Conservation (phyloP, 1,284 basidiomycete genomes). For the Tetrapyrgos nigripes region DNA sequence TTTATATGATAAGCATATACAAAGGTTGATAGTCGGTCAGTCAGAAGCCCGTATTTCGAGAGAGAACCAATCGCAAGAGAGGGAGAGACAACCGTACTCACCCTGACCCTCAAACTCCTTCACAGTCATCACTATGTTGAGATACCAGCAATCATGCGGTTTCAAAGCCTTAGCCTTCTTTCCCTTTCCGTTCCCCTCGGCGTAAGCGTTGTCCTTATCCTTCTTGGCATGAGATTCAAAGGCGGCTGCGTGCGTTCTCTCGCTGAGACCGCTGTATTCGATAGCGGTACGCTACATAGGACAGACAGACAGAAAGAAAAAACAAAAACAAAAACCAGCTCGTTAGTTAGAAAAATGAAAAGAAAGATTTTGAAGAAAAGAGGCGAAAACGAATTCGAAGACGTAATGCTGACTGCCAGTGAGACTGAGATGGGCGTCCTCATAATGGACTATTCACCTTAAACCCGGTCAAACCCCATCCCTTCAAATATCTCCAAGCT, state of each 20-base stretch:
- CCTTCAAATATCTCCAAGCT: not conserved
- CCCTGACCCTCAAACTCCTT: constrained; percentile 8
- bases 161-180: not conserved
- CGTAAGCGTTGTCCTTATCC: not conserved
- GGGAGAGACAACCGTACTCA: not conserved
- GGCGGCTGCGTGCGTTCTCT: not conserved
- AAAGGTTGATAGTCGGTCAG: not conserved
- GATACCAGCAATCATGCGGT: constrained; percentile 6
- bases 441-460: not conserved
- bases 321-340: no score
- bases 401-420: not conserved
- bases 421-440: not conserved
- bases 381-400: not conserved
- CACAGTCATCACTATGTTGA: constrained; percentile 1
- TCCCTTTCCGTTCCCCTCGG: not conserved
- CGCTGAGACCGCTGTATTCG: not conserved
- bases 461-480: constrained; percentile 5
- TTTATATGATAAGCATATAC: no score
- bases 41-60: not conserved
- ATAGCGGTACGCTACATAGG: not conserved
- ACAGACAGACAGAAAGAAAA: not conserved
- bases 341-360: no score
- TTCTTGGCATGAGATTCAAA: not conserved
- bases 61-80: not conserved
- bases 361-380: not conserved